These are phyloP conservation scores for Triglochin maritima DNA, from an alignment of 106 monocot species.

Conservation along the genomic window DNA sequence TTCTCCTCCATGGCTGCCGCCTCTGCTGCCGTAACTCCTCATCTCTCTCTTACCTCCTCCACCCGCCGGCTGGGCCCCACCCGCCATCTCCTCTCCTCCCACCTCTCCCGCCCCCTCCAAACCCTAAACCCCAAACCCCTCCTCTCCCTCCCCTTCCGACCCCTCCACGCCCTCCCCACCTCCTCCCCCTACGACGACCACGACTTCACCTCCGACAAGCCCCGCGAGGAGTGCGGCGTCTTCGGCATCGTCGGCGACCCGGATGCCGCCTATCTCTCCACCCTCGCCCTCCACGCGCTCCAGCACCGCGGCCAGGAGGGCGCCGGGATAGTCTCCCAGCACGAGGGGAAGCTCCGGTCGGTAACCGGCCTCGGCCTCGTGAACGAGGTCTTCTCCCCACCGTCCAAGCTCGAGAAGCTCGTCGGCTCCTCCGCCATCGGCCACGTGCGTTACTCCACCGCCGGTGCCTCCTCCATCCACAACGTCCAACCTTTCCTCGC, in stretches of 20 bases:
- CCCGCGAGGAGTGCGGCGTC: slow-evolving; percentile 91
- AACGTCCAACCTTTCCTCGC: slow-evolving; percentile 88
- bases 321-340: slow-evolving; percentile 68
- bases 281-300: slow-evolving; percentile 71
- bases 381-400: slow-evolving; percentile 53
- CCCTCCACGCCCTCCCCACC: neutral
- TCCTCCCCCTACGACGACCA: neutral
- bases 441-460: slow-evolving; percentile 86
- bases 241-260: slow-evolving; percentile 79
- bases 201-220: slow-evolving; percentile 29
- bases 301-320: slow-evolving; percentile 95
- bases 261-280: slow-evolving; percentile 57
- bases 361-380: slow-evolving; percentile 76
- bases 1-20: slow-evolving; percentile 12
- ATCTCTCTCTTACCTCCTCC: neutral
- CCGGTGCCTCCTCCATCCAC: slow-evolving; percentile 45
- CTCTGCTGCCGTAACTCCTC: slow-evolving; percentile 2
- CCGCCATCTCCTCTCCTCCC: neutral
- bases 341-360: slow-evolving; percentile 16
- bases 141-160: neutral
- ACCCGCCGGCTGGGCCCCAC: neutral
- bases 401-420: slow-evolving; percentile 38
- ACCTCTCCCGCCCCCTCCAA: neutral
- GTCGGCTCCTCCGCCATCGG: slow-evolving; percentile 72
- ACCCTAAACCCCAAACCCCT: slow-evolving; percentile 2